phyloP scores from a whole-genome alignment of 306 rosid genomes.

The Lotus japonicus region DNA sequence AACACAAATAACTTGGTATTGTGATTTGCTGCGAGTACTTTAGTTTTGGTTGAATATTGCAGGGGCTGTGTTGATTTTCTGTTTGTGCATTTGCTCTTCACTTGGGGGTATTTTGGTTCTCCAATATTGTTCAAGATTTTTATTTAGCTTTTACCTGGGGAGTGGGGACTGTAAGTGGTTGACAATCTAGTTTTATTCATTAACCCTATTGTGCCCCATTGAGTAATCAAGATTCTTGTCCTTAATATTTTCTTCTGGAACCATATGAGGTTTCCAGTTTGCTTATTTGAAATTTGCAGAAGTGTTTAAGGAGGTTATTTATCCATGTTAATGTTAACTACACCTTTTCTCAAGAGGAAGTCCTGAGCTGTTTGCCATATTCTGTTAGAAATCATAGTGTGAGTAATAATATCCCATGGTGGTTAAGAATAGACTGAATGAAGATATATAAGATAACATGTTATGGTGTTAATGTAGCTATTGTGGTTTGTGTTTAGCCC shows the following conservation, averaged over 20 bases:
- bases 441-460: not conserved
- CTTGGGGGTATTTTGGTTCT: too few species aligned
- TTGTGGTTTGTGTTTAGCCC: not conserved
- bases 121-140: too few species aligned
- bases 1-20: too few species aligned
- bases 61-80: too few species aligned
- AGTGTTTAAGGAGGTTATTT: not conserved
- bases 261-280: not conserved
- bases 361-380: not conserved
- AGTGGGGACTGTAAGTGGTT: too few species aligned
- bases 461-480: not conserved
- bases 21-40: too few species aligned
- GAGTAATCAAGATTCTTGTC: not conserved
- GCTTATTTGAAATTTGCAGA: not conserved
- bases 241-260: not conserved
- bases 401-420: not conserved
- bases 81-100: too few species aligned
- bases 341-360: not conserved
- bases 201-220: too few species aligned
- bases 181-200: too few species aligned
- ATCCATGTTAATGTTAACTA: not conserved
- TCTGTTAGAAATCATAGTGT: not conserved
- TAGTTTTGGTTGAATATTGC: too few species aligned
- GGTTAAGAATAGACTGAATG: not conserved
- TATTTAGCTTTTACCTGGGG: too few species aligned